Evolutionary conservation across 2,329 filamentous ascomycete species (phyloP).

Genomic region (Monosporascus sp.): DNA sequence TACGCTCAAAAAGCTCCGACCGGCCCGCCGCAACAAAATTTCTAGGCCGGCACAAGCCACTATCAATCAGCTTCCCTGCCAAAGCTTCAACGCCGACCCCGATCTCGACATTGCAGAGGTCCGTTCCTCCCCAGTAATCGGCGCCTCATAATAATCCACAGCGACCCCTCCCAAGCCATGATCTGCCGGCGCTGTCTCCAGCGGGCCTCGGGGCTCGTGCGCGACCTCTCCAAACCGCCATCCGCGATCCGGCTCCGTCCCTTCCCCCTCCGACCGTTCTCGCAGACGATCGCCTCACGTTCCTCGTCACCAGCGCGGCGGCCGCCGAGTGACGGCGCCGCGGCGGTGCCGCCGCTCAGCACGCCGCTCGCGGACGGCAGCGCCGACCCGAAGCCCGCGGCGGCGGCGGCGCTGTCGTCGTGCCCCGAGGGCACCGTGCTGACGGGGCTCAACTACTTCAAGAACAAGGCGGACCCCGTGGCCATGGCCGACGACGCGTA

Average conservation of each 20-base stretch:
- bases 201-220: constrained; percentile 31
- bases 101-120: not conserved
- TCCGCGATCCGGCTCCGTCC: constrained; percentile 9
- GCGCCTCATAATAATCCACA: not conserved
- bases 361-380: constrained; percentile 20
- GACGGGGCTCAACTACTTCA: constrained; percentile 72
- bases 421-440: constrained; percentile 66
- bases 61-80: constrained; percentile 1
- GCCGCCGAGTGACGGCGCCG: constrained; percentile 14
- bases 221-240: constrained; percentile 11
- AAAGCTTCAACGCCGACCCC: constrained; percentile 1
- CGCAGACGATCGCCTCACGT: constrained; percentile 27
- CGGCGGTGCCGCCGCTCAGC: constrained; percentile 19
- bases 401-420: constrained; percentile 35
- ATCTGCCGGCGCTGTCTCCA: constrained; percentile 48
- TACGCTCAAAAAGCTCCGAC: constrained; percentile 21
- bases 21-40: constrained; percentile 22
- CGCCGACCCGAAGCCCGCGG: constrained; percentile 7
- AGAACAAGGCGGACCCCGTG: constrained; percentile 67
- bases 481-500: constrained; percentile 72
- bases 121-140: not conserved
- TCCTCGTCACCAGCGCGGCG: constrained; percentile 31
- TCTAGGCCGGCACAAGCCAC: constrained; percentile 18
- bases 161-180: constrained; percentile 22
- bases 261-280: constrained; percentile 33